A percentile compares a stretch with the other conserved stretches of the same genome.
phyloP scores from a whole-genome alignment of 1,139 yeast genomes.

The Diutina sp. region DNA sequence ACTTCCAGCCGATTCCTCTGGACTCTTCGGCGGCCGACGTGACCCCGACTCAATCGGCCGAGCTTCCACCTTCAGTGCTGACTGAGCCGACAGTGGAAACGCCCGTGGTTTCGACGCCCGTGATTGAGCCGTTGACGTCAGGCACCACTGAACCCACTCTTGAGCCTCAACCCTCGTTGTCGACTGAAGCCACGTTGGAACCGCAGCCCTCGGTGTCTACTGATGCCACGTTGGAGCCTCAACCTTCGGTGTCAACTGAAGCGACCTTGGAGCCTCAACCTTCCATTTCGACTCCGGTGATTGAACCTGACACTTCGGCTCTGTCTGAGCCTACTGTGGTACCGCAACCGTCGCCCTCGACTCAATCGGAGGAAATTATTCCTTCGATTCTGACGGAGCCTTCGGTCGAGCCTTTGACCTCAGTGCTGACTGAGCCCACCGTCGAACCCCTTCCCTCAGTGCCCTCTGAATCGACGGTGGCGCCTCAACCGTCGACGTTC shows the following conservation, averaged over 20 bases:
- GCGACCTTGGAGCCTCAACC: neutral
- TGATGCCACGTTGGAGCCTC: neutral
- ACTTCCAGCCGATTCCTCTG: neutral
- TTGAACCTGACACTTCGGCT: neutral
- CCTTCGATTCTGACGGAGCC: neutral
- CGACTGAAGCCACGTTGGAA: neutral
- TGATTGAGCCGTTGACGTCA: neutral
- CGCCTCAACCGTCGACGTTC: neutral
- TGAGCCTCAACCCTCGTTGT: neutral
- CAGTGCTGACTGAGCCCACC: neutral
- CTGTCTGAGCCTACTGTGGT: neutral
- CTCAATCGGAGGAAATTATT: too few species aligned
- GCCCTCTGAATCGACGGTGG: neutral
- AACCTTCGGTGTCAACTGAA: neutral
- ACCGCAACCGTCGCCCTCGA: too few species aligned
- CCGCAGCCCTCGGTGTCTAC: neutral
- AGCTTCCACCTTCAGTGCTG: neutral
- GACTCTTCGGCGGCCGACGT: neutral
- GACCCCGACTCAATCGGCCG: neutral
- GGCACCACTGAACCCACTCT: neutral
- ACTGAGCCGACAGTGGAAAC: neutral
- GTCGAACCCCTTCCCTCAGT: neutral
- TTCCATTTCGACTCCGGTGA: neutral
- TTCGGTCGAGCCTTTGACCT: neutral
- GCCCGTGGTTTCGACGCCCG: too few species aligned